These are phyloP conservation scores for Pythium volutum DNA, from an alignment of 352 stramenopile species.

Conservation along the genomic window DNA sequence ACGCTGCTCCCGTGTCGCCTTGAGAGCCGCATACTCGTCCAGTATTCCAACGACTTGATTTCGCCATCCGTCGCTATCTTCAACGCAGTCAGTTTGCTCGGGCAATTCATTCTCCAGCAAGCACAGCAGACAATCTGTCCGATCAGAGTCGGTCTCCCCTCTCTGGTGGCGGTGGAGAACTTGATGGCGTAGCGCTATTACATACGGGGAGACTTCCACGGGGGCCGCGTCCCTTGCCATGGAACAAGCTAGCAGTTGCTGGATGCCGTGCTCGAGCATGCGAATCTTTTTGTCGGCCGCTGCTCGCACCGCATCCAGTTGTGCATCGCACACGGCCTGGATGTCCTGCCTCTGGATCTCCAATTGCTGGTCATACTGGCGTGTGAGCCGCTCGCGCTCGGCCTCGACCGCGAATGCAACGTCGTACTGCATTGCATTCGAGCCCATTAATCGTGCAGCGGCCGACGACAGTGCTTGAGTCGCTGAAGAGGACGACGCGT, in stretches of 20 bases:
- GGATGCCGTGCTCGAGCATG: conserved; percentile 49
- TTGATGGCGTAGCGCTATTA: conserved; percentile 15
- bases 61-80: neutral
- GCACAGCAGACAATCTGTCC: conserved; percentile 17
- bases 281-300: conserved; percentile 42
- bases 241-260: conserved; percentile 15
- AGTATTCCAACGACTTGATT: neutral
- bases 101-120: conserved; percentile 2
- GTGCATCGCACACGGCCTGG: conserved; percentile 24
- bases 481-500: neutral
- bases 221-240: neutral
- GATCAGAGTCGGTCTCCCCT: neutral
- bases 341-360: conserved; percentile 29
- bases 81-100: neutral
- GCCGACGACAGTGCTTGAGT: neutral
- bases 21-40: neutral
- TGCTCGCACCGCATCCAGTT: conserved; percentile 24
- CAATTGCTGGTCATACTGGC: conserved; percentile 40
- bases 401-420: conserved; percentile 47
- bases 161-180: conserved; percentile 14
- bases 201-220: conserved; percentile 4
- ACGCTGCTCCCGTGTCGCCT: neutral
- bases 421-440: conserved; percentile 30
- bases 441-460: conserved; percentile 21
- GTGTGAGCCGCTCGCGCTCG: conserved; percentile 39